Evolutionary conservation across 140 eudicot species (phyloP).

Genomic region (Senecio squalidus): DNA sequence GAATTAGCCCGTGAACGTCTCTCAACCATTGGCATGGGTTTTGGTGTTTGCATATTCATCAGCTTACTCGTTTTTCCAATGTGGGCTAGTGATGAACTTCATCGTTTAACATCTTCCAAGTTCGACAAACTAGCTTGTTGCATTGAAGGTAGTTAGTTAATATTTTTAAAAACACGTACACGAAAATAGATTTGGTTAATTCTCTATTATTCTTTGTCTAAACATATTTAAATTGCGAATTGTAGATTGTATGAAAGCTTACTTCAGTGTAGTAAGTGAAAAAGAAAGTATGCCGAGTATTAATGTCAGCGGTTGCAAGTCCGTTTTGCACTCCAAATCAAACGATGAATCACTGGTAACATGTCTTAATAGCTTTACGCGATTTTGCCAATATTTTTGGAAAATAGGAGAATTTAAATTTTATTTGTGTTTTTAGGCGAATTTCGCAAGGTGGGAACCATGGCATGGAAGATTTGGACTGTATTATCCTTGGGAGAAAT

Average conservation of each 20-base stretch:
- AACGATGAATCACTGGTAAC: constrained; percentile 76
- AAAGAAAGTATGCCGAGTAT: constrained; percentile 38
- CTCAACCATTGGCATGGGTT: constrained; percentile 76
- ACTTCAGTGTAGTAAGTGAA: constrained; percentile 38
- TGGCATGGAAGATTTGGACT: constrained; percentile 91
- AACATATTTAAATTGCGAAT: constrained; percentile 5
- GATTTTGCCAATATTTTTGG: too few species aligned
- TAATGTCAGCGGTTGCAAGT: constrained; percentile 46
- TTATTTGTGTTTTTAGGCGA: constrained; percentile 47
- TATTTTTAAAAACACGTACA: not conserved
- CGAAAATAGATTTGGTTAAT: not conserved
- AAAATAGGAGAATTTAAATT: not conserved
- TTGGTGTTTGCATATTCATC: constrained; percentile 50
- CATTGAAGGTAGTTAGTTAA: constrained; percentile 49
- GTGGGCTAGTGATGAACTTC: constrained; percentile 96
- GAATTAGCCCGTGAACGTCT: constrained; percentile 62
- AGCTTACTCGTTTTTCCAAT: constrained; percentile 67
- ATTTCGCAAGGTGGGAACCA: constrained; percentile 92
- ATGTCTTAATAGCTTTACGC: too few species aligned
- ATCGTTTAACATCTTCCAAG: constrained; percentile 52
- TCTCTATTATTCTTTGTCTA: not conserved
- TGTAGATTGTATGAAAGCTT: constrained; percentile 68
- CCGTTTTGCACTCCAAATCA: constrained; percentile 64
- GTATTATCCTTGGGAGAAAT: constrained; percentile 79
- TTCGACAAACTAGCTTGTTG: constrained; percentile 56